Conservation (phyloP, 768 basidiomycete genomes). For the Auricularia sp. region DNA sequence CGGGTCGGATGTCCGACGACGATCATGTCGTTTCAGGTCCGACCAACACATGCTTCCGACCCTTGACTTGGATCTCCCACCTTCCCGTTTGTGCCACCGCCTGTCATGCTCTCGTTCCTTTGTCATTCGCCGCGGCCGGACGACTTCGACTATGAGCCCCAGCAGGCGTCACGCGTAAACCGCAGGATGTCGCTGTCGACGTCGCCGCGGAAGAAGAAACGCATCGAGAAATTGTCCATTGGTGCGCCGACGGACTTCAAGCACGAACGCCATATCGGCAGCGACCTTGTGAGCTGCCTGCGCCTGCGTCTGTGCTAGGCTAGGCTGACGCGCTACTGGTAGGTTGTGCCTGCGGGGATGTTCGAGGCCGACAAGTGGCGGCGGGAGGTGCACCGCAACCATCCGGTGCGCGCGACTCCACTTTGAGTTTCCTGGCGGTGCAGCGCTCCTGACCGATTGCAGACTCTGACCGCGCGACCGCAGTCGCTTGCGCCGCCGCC, state of each 20-base stretch:
- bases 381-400: constrained; percentile 2
- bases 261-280: constrained; percentile 13
- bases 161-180: constrained; percentile 3
- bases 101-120: constrained; percentile 11
- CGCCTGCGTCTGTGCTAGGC: background rate
- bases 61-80: background rate
- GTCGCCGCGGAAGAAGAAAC: constrained; percentile 8
- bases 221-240: constrained; percentile 12
- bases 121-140: constrained; percentile 9
- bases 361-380: constrained; percentile 5
- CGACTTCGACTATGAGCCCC: constrained; percentile 10
- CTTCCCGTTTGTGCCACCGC: constrained; percentile 6
- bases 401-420: background rate
- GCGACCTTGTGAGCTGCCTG: constrained; percentile 10
- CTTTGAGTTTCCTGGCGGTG: background rate
- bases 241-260: constrained; percentile 13
- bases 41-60: background rate
- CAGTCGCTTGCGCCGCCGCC: background rate
- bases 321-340: background rate
- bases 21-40: background rate
- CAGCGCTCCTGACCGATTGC: background rate
- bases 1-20: background rate
- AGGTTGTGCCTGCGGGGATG: background rate
- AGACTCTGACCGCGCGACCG: background rate
- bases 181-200: constrained; percentile 3